Percentiles rank a stretch among this genome's conserved stretches.
These are phyloP conservation scores for Ceratocystis smalleyi DNA, from an alignment of 2,329 filamentous ascomycete species.

Conservation along the genomic window DNA sequence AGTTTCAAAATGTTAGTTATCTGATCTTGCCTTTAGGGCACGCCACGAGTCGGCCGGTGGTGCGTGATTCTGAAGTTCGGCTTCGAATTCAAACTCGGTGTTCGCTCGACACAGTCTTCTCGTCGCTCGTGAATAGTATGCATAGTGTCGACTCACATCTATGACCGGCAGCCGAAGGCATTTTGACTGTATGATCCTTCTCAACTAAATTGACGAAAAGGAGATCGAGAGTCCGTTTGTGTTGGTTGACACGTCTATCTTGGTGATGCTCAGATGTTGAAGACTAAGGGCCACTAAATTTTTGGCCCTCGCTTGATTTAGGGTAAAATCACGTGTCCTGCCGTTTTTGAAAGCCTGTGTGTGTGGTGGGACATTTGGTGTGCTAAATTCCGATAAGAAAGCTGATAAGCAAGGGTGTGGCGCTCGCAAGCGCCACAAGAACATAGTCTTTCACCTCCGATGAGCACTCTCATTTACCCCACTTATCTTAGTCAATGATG, in stretches of 20 bases:
- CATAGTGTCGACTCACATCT: slow-evolving; percentile 52
- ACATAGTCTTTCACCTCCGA: too few species aligned
- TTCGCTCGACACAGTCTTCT: slow-evolving; percentile 6
- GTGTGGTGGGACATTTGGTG: slow-evolving; percentile 14
- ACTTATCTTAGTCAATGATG: too few species aligned
- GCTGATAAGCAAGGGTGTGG: slow-evolving; percentile 1
- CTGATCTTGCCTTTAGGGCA: slow-evolving; percentile 8
- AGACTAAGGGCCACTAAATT: slow-evolving; percentile 20
- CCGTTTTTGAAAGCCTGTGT: slow-evolving; percentile 16
- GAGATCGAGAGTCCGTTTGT: slow-evolving; percentile 22
- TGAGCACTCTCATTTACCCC: too few species aligned
- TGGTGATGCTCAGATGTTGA: slow-evolving; percentile 16
- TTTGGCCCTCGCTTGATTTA: slow-evolving; percentile 18
- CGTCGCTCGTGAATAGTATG: slow-evolving; percentile 6
- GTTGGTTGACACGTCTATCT: slow-evolving; percentile 21
- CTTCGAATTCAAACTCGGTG: slow-evolving; percentile 7
- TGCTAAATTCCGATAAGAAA: slow-evolving; percentile 5
- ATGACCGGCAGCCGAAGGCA: slow-evolving; percentile 79
- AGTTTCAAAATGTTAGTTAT: slow-evolving; percentile 26
- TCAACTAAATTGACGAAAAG: slow-evolving; percentile 30
- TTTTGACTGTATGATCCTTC: slow-evolving; percentile 41
- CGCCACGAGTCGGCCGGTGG: background rate
- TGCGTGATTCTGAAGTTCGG: slow-evolving; percentile 6
- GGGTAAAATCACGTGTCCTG: slow-evolving; percentile 16
- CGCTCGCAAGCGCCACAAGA: background rate